Base-by-base conservation (phyloP, 2,329 filamentous ascomycete species). In the Talaromyces sp. region DNA sequence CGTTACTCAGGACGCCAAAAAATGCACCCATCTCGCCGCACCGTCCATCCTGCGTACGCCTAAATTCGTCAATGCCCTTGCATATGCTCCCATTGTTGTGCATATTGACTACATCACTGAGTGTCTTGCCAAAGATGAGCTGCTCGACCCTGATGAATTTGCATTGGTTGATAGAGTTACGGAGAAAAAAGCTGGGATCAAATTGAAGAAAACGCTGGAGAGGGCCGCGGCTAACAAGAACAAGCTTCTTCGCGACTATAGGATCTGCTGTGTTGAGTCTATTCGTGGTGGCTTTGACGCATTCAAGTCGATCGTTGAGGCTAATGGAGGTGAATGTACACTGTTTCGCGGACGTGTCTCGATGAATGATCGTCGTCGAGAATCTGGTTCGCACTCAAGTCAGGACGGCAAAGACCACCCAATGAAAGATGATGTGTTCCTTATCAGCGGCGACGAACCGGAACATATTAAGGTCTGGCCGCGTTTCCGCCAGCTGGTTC, bases 21-120 rank as follows among this genome's bases (percentile, higher is more conserved):
- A 87, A 52, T 95, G 92, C 74, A 91, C 94, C 71, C 91, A 96
- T 74, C 86, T 99, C 11, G 93, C 92, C 39, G 94, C 94, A 3
- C 95, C 94, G 0, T 86, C 88, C 49, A 87, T 98, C 67, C 87
- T 97, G 39, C 90, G 95, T 43, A 99, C 95, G 0, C 88, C 92
- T 75, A 99, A 99, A 74, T 99, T 99, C 74, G 88, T 98, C 59
- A 90, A 89, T 67, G 92, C 93, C 13, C 81, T 99, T 33, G 93
- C 95, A 19, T 88, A 87, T 66, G 93, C 91, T 0, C 92, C 93
- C 0, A 84, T 86, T 1, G 86, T 98, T 50, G 85, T 98, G 62
- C 88, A 88, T 54, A 90, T 89, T 0, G 84, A 86, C 9, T 99
- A 92, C 76, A 86, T 99, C 65, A 90, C 94, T 64, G 83, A 86